Evolutionary conservation across 2,329 filamentous ascomycete genomes (phyloP).

Genomic region (Aspergillus melleus): DNA sequence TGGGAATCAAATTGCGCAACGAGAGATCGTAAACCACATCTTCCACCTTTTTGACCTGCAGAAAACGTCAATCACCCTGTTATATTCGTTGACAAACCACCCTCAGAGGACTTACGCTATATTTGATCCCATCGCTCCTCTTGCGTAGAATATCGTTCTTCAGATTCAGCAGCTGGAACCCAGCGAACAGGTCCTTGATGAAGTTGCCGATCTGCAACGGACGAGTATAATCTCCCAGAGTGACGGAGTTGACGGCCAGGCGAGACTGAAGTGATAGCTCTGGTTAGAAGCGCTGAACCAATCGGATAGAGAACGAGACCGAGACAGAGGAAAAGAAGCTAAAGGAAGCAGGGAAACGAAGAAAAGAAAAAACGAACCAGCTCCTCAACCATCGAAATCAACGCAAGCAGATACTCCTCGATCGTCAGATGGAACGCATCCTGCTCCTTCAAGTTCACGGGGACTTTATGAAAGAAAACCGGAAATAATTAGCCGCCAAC

Average conservation of each 20-base stretch:
- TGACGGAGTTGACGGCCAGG: slow-evolving; percentile 91
- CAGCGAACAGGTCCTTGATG: slow-evolving; percentile 91
- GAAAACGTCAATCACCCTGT: neutral
- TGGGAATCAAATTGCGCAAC: slow-evolving; percentile 74
- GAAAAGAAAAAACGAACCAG: slow-evolving; percentile 52
- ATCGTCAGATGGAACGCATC: slow-evolving; percentile 95
- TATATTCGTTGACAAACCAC: too few relatives aligned
- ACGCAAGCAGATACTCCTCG: slow-evolving; percentile 90
- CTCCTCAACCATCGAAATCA: slow-evolving; percentile 87
- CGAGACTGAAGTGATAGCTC: slow-evolving; percentile 57
- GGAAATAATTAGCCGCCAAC: neutral
- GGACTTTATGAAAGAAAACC: slow-evolving; percentile 59
- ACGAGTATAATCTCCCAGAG: slow-evolving; percentile 80
- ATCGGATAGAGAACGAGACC: neutral
- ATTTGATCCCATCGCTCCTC: slow-evolving; percentile 91
- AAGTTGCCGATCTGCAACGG: slow-evolving; percentile 88
- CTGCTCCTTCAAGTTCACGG: slow-evolving; percentile 83
- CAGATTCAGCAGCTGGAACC: slow-evolving; percentile 94
- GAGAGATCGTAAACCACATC: slow-evolving; percentile 97
- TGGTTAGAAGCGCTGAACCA: neutral
- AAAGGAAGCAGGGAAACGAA: neutral
- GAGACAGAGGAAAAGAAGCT: neutral
- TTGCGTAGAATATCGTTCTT: slow-evolving; percentile 93
- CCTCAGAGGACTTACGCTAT: slow-evolving; percentile 55
- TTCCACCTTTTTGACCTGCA: slow-evolving; percentile 88